phyloP scores from a whole-genome alignment of 1,284 basidiomycete genomes.

The Singerocomus rubriflavus region DNA sequence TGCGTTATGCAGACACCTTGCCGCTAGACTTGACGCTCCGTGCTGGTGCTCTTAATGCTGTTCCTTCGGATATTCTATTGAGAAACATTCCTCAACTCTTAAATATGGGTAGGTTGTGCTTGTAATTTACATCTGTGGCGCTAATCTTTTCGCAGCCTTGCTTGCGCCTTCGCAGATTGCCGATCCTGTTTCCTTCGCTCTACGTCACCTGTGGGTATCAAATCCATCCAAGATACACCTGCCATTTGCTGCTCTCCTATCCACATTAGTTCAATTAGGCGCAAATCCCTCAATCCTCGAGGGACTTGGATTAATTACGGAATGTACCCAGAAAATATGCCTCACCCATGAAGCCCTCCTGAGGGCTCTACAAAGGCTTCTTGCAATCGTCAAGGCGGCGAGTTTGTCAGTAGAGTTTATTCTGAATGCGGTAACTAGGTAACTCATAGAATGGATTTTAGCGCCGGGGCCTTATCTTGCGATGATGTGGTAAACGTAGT shows the following conservation, averaged over 20 bases:
- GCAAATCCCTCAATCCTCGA: slow-evolving; percentile 20
- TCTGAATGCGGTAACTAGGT: background rate
- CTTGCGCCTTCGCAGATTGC: slow-evolving; percentile 22
- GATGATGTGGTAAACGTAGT: slow-evolving; percentile 51
- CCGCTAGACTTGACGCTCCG: slow-evolving; percentile 42
- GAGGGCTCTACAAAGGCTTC: slow-evolving; percentile 39
- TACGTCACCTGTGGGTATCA: slow-evolving; percentile 25
- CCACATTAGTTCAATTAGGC: slow-evolving; percentile 25
- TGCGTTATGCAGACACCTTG: slow-evolving; percentile 35
- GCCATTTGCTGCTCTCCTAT: slow-evolving; percentile 18
- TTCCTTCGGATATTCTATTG: slow-evolving; percentile 28
- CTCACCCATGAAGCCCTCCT: slow-evolving; percentile 24
- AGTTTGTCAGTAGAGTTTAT: slow-evolving; percentile 40
- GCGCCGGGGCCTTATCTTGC: slow-evolving; percentile 34
- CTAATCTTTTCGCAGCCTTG: slow-evolving; percentile 18
- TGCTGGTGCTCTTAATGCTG: slow-evolving; percentile 35
- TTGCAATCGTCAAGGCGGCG: slow-evolving; percentile 43
- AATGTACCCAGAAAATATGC: slow-evolving; percentile 1
- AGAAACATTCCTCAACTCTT: slow-evolving; percentile 39
- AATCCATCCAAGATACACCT: slow-evolving; percentile 9
- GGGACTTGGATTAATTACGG: slow-evolving; percentile 13
- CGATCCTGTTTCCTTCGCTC: slow-evolving; percentile 20
- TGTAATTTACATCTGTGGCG: background rate
- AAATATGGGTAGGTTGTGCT: slow-evolving; percentile 37
- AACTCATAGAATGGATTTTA: slow-evolving; percentile 21